Base-by-base conservation (phyloP, 2,329 filamentous ascomycete genomes). In the Fusarium aywerte region DNA sequence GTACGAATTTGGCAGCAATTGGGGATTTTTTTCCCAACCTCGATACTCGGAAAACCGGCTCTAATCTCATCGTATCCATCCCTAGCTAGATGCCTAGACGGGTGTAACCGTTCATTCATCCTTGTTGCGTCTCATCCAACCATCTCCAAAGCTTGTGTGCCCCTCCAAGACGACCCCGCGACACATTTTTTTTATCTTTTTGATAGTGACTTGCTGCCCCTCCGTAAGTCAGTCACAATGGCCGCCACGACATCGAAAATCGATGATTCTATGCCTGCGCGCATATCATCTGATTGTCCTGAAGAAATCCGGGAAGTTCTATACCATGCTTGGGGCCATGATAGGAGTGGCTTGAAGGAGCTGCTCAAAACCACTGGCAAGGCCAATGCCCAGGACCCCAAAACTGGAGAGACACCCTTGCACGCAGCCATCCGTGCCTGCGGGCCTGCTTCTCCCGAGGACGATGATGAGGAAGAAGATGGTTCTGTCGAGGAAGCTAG, bases 381-480 rank as follows among this genome's bases (percentile, higher is more conserved):
- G 81, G 81, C 92, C 82, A 93, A 91, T 76, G 88, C 90, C 6
- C 93, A 95, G 78, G 95, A 98, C 75, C 86, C 91, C 7, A 88
- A 90, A 62, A 97, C 94, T 1, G 92, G 92, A 62, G 93, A 90
- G 78, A 93, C 93, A 10, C 93, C 95, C 11, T 85, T 98, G 15
- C 96, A 98, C 79, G 92, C 94, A 21, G 93, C 93, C 36, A 92
- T 98, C 75, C 90, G 92, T n/a, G 85, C 90, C 5, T 92, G 89
- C 73, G 88, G 85, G 2, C 84, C 79, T 4, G 76, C 78, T 5
- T 72, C 69, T 7, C 62, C 64, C 6, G 67, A 69, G 5, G 70
- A 73, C 11, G 61, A 68, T 15, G 76, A 77, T 4, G 76, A 76
- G 11, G 79, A 80, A 23, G 79, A 80, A 23, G 78, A 80, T 25